A percentile compares a stretch with the other conserved stretches of the same genome.
These are phyloP conservation scores for Pelagophyceae sp. DNA, from an alignment of 352 stramenopile genomes.

Conservation along the genomic window DNA sequence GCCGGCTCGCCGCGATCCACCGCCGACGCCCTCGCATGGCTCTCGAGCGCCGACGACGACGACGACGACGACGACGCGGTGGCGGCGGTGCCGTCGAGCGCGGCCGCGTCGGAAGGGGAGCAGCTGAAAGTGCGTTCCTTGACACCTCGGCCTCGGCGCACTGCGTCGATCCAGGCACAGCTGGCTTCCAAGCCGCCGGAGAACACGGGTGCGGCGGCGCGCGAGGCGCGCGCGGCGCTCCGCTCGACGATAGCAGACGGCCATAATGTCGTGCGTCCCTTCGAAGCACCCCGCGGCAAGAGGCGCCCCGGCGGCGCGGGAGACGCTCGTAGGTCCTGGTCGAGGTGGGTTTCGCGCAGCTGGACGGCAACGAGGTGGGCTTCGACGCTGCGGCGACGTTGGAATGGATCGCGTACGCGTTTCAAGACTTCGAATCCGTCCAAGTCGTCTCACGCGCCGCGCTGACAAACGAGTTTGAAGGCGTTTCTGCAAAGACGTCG, in stretches of 20 bases:
- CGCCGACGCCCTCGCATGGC: not conserved
- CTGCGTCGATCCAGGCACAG: not conserved
- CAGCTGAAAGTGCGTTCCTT: not conserved
- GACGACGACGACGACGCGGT: not conserved
- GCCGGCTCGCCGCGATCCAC: not conserved
- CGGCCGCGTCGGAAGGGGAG: not conserved
- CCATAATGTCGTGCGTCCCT: too few relatives aligned
- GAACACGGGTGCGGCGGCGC: too few relatives aligned
- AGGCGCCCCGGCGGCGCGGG: too few relatives aligned
- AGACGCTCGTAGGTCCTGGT: not conserved
- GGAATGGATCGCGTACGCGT: not conserved
- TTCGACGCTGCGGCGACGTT: not conserved
- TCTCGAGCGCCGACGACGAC: not conserved
- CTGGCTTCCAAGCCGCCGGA: not conserved
- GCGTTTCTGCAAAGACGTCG: not conserved
- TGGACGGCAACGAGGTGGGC: not conserved
- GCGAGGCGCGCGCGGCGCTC: not conserved
- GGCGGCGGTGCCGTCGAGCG: not conserved
- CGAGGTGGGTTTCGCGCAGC: not conserved
- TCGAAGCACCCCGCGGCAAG: too few relatives aligned
- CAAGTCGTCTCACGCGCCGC: not conserved
- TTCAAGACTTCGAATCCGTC: not conserved
- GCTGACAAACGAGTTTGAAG: not conserved
- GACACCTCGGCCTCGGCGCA: not conserved
- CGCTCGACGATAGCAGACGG: not conserved